Base-by-base conservation (phyloP, 805 yeast species). In the Clavispora asparagi region DNA sequence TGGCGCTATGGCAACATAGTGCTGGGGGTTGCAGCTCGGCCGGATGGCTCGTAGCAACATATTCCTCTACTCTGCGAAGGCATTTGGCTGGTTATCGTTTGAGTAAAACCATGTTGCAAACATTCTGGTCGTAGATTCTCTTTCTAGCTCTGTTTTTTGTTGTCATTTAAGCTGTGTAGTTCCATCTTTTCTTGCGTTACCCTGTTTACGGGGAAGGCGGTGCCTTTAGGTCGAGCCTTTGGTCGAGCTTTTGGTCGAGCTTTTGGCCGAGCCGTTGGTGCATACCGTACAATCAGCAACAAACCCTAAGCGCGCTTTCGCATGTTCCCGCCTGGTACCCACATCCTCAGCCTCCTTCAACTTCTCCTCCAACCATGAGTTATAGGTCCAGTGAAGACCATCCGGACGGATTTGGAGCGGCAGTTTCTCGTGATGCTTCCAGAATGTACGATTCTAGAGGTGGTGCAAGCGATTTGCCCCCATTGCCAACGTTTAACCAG, bases 61-160 rank as follows among this genome's bases (percentile, higher is more conserved):
- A 92, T 92, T 92, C 98, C 98, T 92, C 86, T 78, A 89, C 97
- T 82, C 92, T 91, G 85, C 95, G 96, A 77, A 86, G 81, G 85
- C 82, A 86, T 62, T 79, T 72, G 94, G 82, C 95, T 82, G 61
- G 77, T 92, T 81, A 83, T 85, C 96, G 94, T 82, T 88, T 87
- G 97, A 92, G 98, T 90, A 87, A 87, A 91, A 91, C 98, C 98
- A 91, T 92, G 95, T 89, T 83, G 97, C 95, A 74, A 67, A 92
- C 97, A 92, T 83, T 59, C 64, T 27, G 27, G 32, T 7, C 16
- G 36, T 27, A 27, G 37, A 10, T 33, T 33, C 37, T 33, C 37
- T 33, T 33, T 10, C 5, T 5, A 19, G 23, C 5, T 19, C 23
- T 3, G 23, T 19, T 19, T 19, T 19, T 5, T 19, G 23, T 19